A percentile compares a stretch with the other conserved stretches of the same genome.
Evolutionary conservation across 2,329 filamentous ascomycete species (phyloP).

Genomic region (Fusarium torreyae): DNA sequence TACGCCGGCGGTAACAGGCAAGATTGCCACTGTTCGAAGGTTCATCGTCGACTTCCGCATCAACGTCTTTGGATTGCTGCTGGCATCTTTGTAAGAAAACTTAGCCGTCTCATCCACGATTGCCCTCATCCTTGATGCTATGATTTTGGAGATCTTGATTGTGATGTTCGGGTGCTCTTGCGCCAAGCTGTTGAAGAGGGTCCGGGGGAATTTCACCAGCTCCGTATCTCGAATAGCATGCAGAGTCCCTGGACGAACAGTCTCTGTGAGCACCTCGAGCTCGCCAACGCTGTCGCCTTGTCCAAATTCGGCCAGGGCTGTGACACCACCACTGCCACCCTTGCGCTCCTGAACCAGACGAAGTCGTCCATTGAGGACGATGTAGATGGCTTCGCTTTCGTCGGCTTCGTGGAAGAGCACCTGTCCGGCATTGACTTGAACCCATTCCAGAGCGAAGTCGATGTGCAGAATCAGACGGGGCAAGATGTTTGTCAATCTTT

Average conservation of each 20-base stretch:
- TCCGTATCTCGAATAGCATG: slow-evolving; percentile 98
- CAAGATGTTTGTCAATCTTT: slow-evolving; percentile 89
- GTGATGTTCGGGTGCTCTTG: slow-evolving; percentile 98
- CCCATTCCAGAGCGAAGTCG: slow-evolving; percentile 98
- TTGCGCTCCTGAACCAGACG: slow-evolving; percentile 86
- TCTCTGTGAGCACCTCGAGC: slow-evolving; percentile 96
- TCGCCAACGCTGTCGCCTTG: slow-evolving; percentile 98
- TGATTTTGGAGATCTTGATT: slow-evolving; percentile 99
- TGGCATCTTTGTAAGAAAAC: slow-evolving; percentile 75
- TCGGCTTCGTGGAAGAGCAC: slow-evolving; percentile 94
- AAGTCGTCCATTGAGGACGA: slow-evolving; percentile 93
- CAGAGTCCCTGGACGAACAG: slow-evolving; percentile 87
- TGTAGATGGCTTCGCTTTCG: slow-evolving; percentile 98
- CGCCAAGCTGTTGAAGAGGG: slow-evolving; percentile 96
- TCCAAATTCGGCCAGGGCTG: slow-evolving; percentile 91
- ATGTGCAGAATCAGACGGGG: slow-evolving; percentile 94
- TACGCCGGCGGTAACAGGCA: slow-evolving; percentile 91
- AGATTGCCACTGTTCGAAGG: slow-evolving; percentile 89
- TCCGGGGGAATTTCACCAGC: slow-evolving; percentile 94
- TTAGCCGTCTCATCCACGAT: slow-evolving; percentile 86
- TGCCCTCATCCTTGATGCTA: slow-evolving; percentile 93
- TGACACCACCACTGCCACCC: slow-evolving; percentile 86
- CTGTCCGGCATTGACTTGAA: slow-evolving; percentile 95
- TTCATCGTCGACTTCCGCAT: slow-evolving; percentile 90
- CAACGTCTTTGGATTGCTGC: slow-evolving; percentile 65